phyloP scores from a whole-genome alignment of 2,329 filamentous ascomycete species.

The Sclerotinia minor region DNA sequence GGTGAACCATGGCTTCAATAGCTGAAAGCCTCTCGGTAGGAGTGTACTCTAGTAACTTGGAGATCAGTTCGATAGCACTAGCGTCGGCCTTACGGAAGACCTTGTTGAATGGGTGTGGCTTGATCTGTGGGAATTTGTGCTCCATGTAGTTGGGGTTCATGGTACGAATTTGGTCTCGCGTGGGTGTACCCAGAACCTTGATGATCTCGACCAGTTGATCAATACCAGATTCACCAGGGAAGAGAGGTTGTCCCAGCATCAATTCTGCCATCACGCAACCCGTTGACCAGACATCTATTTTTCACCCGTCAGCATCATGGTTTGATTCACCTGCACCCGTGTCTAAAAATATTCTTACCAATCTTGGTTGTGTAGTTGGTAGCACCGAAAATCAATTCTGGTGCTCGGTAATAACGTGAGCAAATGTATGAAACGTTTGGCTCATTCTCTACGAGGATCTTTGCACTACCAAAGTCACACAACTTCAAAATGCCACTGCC shows the following conservation, averaged over 20 bases:
- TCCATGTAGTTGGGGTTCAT: slow-evolving; percentile 99
- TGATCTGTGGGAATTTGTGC: slow-evolving; percentile 99
- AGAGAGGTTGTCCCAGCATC: slow-evolving; percentile 96
- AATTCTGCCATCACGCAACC: slow-evolving; percentile 99
- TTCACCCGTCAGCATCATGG: slow-evolving; percentile 27
- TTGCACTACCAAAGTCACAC: slow-evolving; percentile 98
- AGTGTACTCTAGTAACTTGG: slow-evolving; percentile 91
- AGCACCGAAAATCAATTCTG: slow-evolving; percentile 96
- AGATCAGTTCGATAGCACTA: slow-evolving; percentile 93
- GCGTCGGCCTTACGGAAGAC: slow-evolving; percentile 96
- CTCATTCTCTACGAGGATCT: slow-evolving; percentile 98
- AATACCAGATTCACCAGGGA: slow-evolving; percentile 97
- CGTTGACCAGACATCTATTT: slow-evolving; percentile 94
- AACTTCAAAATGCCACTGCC: slow-evolving; percentile 90
- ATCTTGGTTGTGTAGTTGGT: slow-evolving; percentile 99
- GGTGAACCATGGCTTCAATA: slow-evolving; percentile 95
- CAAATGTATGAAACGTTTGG: slow-evolving; percentile 99
- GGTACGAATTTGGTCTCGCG: slow-evolving; percentile 95
- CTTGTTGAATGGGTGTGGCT: slow-evolving; percentile 98
- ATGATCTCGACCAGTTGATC: slow-evolving; percentile 99
- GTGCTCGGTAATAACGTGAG: slow-evolving; percentile 96
- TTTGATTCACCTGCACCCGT: too few relatives aligned
- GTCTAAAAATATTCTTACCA: slow-evolving; percentile 77
- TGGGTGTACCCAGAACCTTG: slow-evolving; percentile 96
- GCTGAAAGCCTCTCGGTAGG: slow-evolving; percentile 92